phyloP scores from a whole-genome alignment of 2,329 filamentous ascomycete species.

The Curvularia sp. region DNA sequence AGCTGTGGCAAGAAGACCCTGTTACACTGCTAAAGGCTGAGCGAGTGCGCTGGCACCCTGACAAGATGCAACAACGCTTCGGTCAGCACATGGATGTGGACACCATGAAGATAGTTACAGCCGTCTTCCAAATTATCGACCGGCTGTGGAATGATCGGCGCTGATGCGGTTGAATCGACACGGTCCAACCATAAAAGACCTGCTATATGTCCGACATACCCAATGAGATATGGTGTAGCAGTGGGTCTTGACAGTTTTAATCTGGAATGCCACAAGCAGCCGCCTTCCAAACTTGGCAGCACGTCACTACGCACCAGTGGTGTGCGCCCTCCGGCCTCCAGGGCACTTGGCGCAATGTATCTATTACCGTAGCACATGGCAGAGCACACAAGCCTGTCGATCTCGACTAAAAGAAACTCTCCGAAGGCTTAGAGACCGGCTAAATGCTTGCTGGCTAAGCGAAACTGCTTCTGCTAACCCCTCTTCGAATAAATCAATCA shows the following conservation, averaged over 20 bases:
- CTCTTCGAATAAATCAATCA: constrained; percentile 11
- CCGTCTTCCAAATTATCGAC: constrained; percentile 91
- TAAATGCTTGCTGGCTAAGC: constrained; percentile 35
- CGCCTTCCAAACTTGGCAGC: constrained; percentile 8
- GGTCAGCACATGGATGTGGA: constrained; percentile 73
- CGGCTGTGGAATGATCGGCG: constrained; percentile 71
- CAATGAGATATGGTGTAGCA: neutral
- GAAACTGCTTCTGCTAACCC: constrained; percentile 28
- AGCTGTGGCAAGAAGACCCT: constrained; percentile 50
- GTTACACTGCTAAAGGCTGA: constrained; percentile 74
- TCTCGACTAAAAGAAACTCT: constrained; percentile 2
- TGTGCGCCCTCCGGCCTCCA: constrained; percentile 6
- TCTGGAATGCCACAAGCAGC: constrained; percentile 4
- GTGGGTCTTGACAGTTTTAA: constrained; percentile 4
- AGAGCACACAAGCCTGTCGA: constrained; percentile 6
- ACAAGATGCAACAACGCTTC: constrained; percentile 93
- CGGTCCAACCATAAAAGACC: neutral
- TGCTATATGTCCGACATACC: neutral
- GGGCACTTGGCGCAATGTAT: constrained; percentile 18
- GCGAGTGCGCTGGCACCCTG: constrained; percentile 93
- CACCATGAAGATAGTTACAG: constrained; percentile 80
- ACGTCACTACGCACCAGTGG: neutral
- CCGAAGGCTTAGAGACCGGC: constrained; percentile 30
- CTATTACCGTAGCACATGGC: constrained; percentile 10
- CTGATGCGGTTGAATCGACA: constrained; percentile 5